Evolutionary conservation across 371 early-diverging fungal species (phyloP), one percentile per base, ranked within the genome.

Genomic region (Haplosporangium sp.): DNA sequence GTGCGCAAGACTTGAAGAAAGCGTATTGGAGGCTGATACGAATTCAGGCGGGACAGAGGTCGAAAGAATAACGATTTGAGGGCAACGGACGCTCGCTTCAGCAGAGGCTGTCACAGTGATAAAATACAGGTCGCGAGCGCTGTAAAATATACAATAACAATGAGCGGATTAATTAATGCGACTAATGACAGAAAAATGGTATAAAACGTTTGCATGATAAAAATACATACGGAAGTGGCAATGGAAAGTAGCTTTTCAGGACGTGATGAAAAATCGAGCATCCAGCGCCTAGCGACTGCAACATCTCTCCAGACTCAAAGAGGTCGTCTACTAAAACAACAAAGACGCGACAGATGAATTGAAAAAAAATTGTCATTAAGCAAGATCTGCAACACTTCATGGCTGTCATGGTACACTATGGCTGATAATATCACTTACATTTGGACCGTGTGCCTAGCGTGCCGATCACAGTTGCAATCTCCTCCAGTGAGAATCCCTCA

Each of bases 401-500:
- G 45, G 16, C 7, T 5, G 14, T 47, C 16, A 1, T 4, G 10
- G 2, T 14, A 29, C 29, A 29, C 9, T 37, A 45, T 29, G 18
- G n/a, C 42, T 12, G 6, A 40, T n/a, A 10, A n/a, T 5, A 13
- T 12, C 21, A 59, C 73, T 73, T 61, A 68, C 83, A 76, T 29
- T 67, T 67, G 13, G 73, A 60, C 29, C 87, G 81, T 1, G 80
- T 70, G 1, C 84, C 84, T 7, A 80, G 74, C 16, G 85, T 84
- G 18, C 83, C 84, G 6, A 89, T 82, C 9, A 89, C 83, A 1
- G 87, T 80, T 0, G 84, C 82, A 18, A 89, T 82, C 55, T 89
- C 89, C 43, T 87, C 89, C 29, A 85, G 48, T 6, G 89, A 89
- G 56, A 85, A 87, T 16, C 84, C 80, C 55, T 89, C 89, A 45